These are phyloP conservation scores for Taphrina wiesneri DNA, from an alignment of 1,139 yeast genomes.

Conservation along the genomic window DNA sequence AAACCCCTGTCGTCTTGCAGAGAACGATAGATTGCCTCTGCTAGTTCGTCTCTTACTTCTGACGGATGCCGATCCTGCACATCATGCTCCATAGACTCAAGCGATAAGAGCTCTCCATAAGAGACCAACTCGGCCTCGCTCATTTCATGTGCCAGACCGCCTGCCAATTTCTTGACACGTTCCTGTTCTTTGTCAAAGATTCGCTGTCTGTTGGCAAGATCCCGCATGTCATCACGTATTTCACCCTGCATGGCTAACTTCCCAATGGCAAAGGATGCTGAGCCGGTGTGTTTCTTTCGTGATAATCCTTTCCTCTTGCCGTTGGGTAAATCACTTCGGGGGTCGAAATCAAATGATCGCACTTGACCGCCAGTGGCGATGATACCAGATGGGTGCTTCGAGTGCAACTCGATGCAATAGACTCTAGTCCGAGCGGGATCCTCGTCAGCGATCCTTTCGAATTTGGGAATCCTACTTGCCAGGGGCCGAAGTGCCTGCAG, in stretches of 20 bases:
- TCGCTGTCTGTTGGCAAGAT: background rate
- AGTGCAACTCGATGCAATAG: slow-evolving; percentile 1
- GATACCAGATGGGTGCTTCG: background rate
- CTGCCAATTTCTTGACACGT: slow-evolving; percentile 4
- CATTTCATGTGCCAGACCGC: slow-evolving; percentile 11
- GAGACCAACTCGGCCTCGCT: slow-evolving; percentile 13
- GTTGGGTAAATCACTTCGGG: slow-evolving; percentile 2
- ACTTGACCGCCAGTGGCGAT: slow-evolving; percentile 3
- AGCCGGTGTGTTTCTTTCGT: slow-evolving; percentile 2
- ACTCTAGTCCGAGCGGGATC: slow-evolving; percentile 6
- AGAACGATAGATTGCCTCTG: slow-evolving; percentile 4
- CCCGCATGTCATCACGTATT: slow-evolving; percentile 10
- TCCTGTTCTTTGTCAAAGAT: background rate
- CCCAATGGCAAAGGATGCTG: background rate
- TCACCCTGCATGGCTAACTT: slow-evolving; percentile 3
- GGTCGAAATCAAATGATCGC: slow-evolving; percentile 10
- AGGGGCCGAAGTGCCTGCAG: slow-evolving; percentile 7
- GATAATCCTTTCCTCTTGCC: slow-evolving; percentile 24
- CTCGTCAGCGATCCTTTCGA: slow-evolving; percentile 1
- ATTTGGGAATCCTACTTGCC: background rate
- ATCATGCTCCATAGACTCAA: slow-evolving; percentile 2
- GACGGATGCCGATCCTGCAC: background rate
- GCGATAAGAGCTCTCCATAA: slow-evolving; percentile 4
- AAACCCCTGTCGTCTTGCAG: background rate
- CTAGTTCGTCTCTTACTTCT: background rate